Evolutionary conservation across 108 stramenopile species (phyloP), one percentile per base, ranked within the genome.

Genomic region (Nannochloropsis gaditana): DNA sequence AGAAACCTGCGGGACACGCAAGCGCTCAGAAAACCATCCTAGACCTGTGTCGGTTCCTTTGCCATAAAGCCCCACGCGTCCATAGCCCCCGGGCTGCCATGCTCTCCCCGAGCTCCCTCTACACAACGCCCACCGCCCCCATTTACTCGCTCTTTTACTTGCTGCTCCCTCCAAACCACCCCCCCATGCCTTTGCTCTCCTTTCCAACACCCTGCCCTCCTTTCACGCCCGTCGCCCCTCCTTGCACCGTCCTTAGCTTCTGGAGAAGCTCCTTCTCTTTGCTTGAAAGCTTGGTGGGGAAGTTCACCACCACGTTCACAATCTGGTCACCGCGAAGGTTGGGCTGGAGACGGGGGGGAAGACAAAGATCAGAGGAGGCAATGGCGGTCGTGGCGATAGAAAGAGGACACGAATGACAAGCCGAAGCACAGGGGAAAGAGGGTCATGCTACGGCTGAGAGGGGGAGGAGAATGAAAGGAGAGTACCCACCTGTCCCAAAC

Each of bases 281-380:
- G n/a, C 59, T 73, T 4, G 59, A 73, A 4, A 73, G 59, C 59
- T 73, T 73, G 8, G 59, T 73, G 59, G 59, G 59, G n/a, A 73
- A 73, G 59, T 73, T n/a, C 19, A 73, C 59, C 19, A 73, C 59
- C 4, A 73, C 59, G n/a, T 73, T 73, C 59, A 73, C 59, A n/a
- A 73, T 73, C 59, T 73, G 59, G n/a, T 73, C 59, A n/a, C 59
- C 59, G 59, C 59, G 59, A n/a, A 73, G 59, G 6, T 73, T 73
- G 19, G 59, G 59, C 59, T 73, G 6, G 19, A n/a, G 6, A 15
- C 10, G 15, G 15, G 47, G 47, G 15, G 15, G 47, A 15, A n/a
- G 2, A n/a, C 15, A 73, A 6, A n/a, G 59, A 73, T 4, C 19
- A 8, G n/a, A 8, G 59, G 59, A 73, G 59, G 59, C 19, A 73